phyloP scores from a whole-genome alignment of 495 filamentous ascomycete species.

The Patellaria atrata region DNA sequence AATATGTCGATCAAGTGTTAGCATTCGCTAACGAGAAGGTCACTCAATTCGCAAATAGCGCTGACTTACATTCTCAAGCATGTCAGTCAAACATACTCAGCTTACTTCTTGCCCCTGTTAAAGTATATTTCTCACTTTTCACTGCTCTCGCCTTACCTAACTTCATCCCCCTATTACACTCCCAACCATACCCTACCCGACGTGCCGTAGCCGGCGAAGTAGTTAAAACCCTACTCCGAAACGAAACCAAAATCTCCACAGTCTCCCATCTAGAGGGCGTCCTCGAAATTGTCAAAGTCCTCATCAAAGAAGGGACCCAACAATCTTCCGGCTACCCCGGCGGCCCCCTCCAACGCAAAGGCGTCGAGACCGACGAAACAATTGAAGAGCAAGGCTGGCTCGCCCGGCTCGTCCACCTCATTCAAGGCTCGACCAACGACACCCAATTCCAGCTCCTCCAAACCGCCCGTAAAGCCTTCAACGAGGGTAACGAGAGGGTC shows the following conservation, averaged over 20 bases:
- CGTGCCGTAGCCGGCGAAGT: conserved; percentile 82
- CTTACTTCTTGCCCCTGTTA: conserved; percentile 75
- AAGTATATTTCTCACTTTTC: conserved; percentile 82
- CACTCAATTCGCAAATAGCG: conserved; percentile 76
- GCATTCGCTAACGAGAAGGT: conserved; percentile 81
- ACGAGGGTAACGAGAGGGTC: conserved; percentile 87
- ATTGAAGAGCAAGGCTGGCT: conserved; percentile 96
- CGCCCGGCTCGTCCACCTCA: conserved; percentile 77
- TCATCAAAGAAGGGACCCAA: conserved; percentile 86
- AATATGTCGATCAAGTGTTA: conserved; percentile 91
- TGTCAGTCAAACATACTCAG: conserved; percentile 80
- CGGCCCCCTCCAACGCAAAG: conserved; percentile 48
- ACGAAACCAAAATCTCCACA: conserved; percentile 62
- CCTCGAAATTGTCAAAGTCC: conserved; percentile 68
- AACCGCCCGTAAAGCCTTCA: conserved; percentile 71
- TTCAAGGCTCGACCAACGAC: conserved; percentile 72
- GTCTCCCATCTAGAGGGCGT: conserved; percentile 74
- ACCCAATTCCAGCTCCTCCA: conserved; percentile 86
- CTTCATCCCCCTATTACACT: conserved; percentile 76
- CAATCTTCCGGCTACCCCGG: conserved; percentile 73
- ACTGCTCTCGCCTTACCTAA: conserved; percentile 82
- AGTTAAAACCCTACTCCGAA: conserved; percentile 59
- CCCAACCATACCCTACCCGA: conserved; percentile 86
- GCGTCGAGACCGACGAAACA: conserved; percentile 78
- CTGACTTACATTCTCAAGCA: conserved; percentile 77